Evolutionary conservation across 805 yeast species (phyloP), one percentile per base, ranked within the genome.

Genomic region (Candida dendrica): DNA sequence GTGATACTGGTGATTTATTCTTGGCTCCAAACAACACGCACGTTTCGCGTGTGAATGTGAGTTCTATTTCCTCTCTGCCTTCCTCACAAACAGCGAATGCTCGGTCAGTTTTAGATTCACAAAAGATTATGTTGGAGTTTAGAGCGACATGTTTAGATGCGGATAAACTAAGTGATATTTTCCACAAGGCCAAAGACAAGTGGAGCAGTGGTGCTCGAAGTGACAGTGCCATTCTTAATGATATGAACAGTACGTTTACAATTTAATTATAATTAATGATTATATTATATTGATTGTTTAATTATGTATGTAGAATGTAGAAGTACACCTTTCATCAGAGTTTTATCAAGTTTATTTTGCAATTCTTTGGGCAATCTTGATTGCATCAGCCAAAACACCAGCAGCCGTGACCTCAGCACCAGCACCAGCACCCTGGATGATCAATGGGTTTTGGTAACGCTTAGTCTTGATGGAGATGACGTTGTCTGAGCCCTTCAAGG

Each of bases 371-470:
- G 95, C 96, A 53, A 88, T 81, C 72, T 88, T 93, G 60, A 93
- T 75, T 31, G 86, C 81, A 62, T 93, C 99, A 41, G 95, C 95
- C 51, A 93, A 75, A 36, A 93, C 97, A 65, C 98, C 99, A 54
- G 83, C 81, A 45, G 86, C 85, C 27, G 85, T 79, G 37, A 81
- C 86, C 15, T 69, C 84, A 37, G 81, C 81, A 58, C 95, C 93
- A 55, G 95, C 77, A 54, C 95, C 99, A 27, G 99, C 98, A 67
- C 99, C 99, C 74, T 93, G 98, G 55, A 93, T 76, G 48, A 93
- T 83, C 61, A 93, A 74, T 41, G 98, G 98, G 66, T 87, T 88
- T 34, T 83, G 77, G 66, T 93, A 93, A 69, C 99, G 84, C 61
- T 86, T 81, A 27, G 97, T 84, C 63, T 81, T 82, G 68, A 93